phyloP scores from a whole-genome alignment of 345 rosid species.

The Raphanus raphanistrum region DNA sequence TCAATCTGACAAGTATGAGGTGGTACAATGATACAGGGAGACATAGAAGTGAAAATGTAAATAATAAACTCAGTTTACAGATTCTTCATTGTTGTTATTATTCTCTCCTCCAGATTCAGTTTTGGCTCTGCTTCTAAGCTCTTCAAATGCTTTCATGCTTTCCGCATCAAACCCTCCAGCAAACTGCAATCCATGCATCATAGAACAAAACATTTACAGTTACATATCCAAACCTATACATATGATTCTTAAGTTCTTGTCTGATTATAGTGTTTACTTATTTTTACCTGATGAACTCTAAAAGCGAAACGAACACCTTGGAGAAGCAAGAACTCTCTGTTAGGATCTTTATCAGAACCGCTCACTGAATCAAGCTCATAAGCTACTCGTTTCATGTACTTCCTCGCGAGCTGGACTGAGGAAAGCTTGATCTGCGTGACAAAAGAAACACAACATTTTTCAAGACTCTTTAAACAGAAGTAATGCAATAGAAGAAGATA shows the following conservation, averaged over 20 bases:
- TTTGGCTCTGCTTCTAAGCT: conserved; percentile 70
- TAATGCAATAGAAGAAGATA: not conserved
- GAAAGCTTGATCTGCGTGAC: conserved; percentile 85
- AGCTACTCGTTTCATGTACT: conserved; percentile 93
- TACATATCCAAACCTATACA: not conserved
- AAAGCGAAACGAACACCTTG: conserved; percentile 97
- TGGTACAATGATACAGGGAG: conserved; percentile 15
- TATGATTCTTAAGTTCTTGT: not conserved
- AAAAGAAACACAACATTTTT: not conserved
- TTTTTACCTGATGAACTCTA: conserved; percentile 88
- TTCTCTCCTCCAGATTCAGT: conserved; percentile 48
- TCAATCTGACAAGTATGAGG: conserved; percentile 13
- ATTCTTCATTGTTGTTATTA: conserved; percentile 14
- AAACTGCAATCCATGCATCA: conserved; percentile 53
- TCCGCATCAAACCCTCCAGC: conserved; percentile 98
- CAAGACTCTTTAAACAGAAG: not conserved
- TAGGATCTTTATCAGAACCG: conserved; percentile 86
- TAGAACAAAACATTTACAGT: conserved; percentile 1
- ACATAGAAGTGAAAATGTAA: conserved; percentile 9
- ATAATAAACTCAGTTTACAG: conserved; percentile 29
- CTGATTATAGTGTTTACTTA: not conserved
- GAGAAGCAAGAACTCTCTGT: conserved; percentile 86
- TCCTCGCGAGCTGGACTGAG: conserved; percentile 88
- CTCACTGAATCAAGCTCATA: conserved; percentile 74
- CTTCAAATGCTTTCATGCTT: conserved; percentile 99